Evolutionary conservation across 768 basidiomycete genomes (phyloP), one percentile per base, ranked within the genome.

Genomic region (Sarcomyxa edulis): DNA sequence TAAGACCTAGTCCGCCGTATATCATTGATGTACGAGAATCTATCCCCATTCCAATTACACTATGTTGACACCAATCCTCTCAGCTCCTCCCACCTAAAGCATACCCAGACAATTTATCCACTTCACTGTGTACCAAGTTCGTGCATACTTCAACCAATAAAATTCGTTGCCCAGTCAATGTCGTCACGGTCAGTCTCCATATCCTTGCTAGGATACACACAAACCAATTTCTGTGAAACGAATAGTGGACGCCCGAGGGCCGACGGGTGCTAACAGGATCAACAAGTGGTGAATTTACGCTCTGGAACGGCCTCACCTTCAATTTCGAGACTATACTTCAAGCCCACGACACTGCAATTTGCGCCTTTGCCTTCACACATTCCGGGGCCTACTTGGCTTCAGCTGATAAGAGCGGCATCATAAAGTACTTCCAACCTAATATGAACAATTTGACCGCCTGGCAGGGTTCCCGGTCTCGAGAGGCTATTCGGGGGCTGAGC

Each of bases 261-360:
- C 76, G 96, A 22, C 81, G 96, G 2, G 72, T 98, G 15, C 65
- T 98, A 32, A 98, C 96, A 3, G 96, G 96, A 12, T 94, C 93
- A 8, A 92, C 93, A 15, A 91, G 86, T 45, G 96, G 96, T 32
- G 96, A 98, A 64, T 97, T 99, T 62, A 98, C 95, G 1, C 75
- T 98, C 5, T 98, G 96, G 96, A 99, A 99, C 49, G 95, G 95
- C 19, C 72, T 95, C 16, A 97, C 96, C 0, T 99, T 98, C 79
- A 99, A 98, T 65, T 99, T 98, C 54, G 96, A 99, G 61, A 96
- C 95, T 0, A 97, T 99, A 49, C 76, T 98, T n/a, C 95, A 97
- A 64, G 95, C 94, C 1, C 96, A 99, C 61, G 96, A 99, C 54
- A 83, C 85, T 2, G 87, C 92, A 26, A 88, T 99, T 40, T 91